Evolutionary conservation across 2,329 filamentous ascomycete genomes (phyloP), one percentile per base, ranked within the genome.

Genomic region (Xylaria sp.): DNA sequence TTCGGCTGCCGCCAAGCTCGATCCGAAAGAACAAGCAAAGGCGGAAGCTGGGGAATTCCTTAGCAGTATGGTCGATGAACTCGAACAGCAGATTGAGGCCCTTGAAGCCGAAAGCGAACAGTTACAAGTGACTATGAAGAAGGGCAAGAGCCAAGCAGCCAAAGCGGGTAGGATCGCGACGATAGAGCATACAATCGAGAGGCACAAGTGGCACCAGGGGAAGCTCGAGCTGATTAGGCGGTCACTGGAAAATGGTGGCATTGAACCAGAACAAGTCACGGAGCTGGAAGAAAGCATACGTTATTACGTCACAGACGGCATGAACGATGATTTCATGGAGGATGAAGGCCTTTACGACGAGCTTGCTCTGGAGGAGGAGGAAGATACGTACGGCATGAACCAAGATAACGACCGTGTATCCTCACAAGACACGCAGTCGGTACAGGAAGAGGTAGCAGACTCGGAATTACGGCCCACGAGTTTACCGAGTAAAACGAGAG

Each of bases 1-100:
- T 71, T 96, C 93, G 70, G 92, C 95, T 59, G 93, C 94, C 29
- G 90, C 93, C 57, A 96, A 97, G 81, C 87, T 98, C 71, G 96
- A 99, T 82, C 96, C 96, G n/a, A 97, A 94, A 79, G 96, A 98
- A 80, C 93, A 96, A 79, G 95, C 97, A 78, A 97, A 97, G 82
- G 85, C 92, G 69, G 95, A 98, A 75, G 87, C 92, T 33, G 89
- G 90, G 82, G 91, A 97, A 64, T 98, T 98, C 81, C 84, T 99
- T 51, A 90, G 89, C 69, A 87, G 83, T 65, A 94, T 93, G 88
- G 93, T 98, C 61, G 94, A 97, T 77, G 93, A 97, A 77, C 88
- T 99, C 66, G 94, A 97, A 77, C 91, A 92, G 73, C 94, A 97
- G 81, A 96, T 98, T 78, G 96, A 99, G 82, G 87, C 89, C 31